Percentiles rank a stretch among this genome's conserved stretches.
Evolutionary conservation across 805 yeast genomes (phyloP).

Genomic region (Ogataea nakhonphanomensis): DNA sequence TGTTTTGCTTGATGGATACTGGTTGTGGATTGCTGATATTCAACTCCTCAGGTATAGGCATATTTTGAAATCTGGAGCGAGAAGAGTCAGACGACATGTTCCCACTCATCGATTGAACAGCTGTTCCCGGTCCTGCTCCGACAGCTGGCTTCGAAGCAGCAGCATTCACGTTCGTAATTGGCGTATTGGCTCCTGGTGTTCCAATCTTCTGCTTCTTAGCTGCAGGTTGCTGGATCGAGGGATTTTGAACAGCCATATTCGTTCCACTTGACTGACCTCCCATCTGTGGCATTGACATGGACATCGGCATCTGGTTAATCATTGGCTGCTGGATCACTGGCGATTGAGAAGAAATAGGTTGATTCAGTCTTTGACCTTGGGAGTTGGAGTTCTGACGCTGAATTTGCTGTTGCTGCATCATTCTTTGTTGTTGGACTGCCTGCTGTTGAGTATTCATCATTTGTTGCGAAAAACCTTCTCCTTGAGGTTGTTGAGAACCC

Average conservation of each 20-base stretch:
- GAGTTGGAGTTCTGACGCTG: slow-evolving; percentile 10
- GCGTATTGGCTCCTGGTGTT: slow-evolving; percentile 26
- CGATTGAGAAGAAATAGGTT: slow-evolving; percentile 7
- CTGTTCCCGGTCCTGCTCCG: slow-evolving; percentile 14
- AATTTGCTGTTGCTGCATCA: slow-evolving; percentile 24
- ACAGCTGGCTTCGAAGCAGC: slow-evolving; percentile 36
- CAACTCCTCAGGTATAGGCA: slow-evolving; percentile 68
- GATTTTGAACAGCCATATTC: slow-evolving; percentile 4
- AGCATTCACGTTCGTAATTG: slow-evolving; percentile 48
- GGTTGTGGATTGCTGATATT: slow-evolving; percentile 65
- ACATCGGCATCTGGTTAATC: slow-evolving; percentile 14
- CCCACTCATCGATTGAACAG: slow-evolving; percentile 15
- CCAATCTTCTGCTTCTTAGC: slow-evolving; percentile 18
- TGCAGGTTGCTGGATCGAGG: slow-evolving; percentile 13
- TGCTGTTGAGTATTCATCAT: slow-evolving; percentile 22
- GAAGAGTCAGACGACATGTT: slow-evolving; percentile 32
- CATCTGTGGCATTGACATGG: slow-evolving; percentile 12
- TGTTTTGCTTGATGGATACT: slow-evolving; percentile 54
- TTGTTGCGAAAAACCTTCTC: slow-evolving; percentile 13
- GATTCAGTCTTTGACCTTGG: slow-evolving; percentile 15
- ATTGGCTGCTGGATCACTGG: slow-evolving; percentile 12
- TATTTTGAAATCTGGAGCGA: slow-evolving; percentile 57
- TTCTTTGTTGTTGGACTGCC: slow-evolving; percentile 23
- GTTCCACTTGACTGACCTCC: slow-evolving; percentile 8
- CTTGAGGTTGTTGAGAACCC: slow-evolving; percentile 14